Percentiles rank a stretch among this genome's conserved stretches.
phyloP scores from a whole-genome alignment of 169 alveolate species.

The Plasmodium adleri region DNA sequence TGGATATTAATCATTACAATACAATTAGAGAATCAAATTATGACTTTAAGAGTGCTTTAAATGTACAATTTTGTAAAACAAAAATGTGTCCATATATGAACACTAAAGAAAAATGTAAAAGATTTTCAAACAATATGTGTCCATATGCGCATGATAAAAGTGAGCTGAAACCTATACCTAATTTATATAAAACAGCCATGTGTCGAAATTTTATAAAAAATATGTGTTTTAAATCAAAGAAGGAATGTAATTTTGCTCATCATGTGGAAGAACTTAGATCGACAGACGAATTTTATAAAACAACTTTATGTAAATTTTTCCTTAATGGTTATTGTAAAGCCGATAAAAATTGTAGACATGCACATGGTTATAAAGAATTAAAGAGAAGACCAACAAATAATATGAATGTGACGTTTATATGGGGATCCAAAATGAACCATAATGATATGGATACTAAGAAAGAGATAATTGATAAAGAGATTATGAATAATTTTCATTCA shows the following conservation, averaged over 20 bases:
- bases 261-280: constrained; percentile 77
- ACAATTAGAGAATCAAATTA: constrained; percentile 55
- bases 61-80: constrained; percentile 74
- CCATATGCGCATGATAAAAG: constrained; percentile 78
- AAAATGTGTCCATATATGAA: constrained; percentile 79
- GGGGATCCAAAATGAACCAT: background rate
- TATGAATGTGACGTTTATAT: background rate
- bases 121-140: constrained; percentile 75
- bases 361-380: constrained; percentile 75
- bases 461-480: constrained; percentile 15
- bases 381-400: constrained; percentile 42
- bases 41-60: constrained; percentile 74
- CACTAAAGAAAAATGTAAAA: constrained; percentile 76
- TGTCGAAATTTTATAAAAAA: constrained; percentile 76
- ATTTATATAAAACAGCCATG: constrained; percentile 77
- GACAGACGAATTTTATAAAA: constrained; percentile 76
- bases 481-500: constrained; percentile 12
- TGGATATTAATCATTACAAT: constrained; percentile 13
- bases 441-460: constrained; percentile 9
- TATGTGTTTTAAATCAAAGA: constrained; percentile 62
- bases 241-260: constrained; percentile 76
- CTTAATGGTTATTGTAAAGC: constrained; percentile 77
- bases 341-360: constrained; percentile 74
- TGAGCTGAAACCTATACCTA: constrained; percentile 74
- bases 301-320: constrained; percentile 71